Conservation (phyloP, 805 yeast genomes). For the Clavispora asparagi region DNA sequence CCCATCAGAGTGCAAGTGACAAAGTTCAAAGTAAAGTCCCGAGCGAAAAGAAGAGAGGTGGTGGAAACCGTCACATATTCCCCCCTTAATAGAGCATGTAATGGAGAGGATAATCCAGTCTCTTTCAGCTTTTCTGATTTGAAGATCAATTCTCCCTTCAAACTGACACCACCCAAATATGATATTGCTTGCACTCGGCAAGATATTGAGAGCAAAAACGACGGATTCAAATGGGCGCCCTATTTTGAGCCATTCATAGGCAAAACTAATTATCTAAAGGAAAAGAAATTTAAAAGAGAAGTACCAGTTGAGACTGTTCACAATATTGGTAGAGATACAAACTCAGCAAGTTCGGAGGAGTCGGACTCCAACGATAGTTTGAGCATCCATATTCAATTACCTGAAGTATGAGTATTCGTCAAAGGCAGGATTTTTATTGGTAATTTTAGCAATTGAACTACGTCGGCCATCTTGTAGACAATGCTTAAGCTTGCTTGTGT, state of each 20-base stretch:
- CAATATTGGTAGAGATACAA: not conserved
- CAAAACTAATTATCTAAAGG: not conserved
- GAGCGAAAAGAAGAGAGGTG: not conserved
- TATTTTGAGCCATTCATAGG: slow-evolving; percentile 11
- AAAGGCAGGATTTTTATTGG: too few relatives aligned
- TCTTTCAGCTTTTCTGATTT: not conserved
- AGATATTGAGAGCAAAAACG: not conserved
- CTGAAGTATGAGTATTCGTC: slow-evolving; percentile 5
- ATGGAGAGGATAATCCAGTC: not conserved
- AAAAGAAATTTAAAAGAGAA: too few relatives aligned
- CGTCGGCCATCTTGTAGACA: too few relatives aligned
- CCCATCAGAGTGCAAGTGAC: not conserved
- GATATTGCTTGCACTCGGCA: not conserved
- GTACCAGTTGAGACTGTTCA: not conserved
- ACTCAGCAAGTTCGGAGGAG: not conserved
- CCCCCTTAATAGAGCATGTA: not conserved
- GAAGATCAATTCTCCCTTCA: not conserved
- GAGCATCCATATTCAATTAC: slow-evolving; percentile 27
- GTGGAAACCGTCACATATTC: not conserved
- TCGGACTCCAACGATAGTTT: slow-evolving; percentile 18
- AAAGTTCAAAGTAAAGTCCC: not conserved
- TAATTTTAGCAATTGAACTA: too few relatives aligned
- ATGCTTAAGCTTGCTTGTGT: too few relatives aligned
- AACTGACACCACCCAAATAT: not conserved
- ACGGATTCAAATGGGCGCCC: slow-evolving; percentile 6